Conservation (phyloP, 192 early-diverging fungal species). For the Backusella tuberculispora region DNA sequence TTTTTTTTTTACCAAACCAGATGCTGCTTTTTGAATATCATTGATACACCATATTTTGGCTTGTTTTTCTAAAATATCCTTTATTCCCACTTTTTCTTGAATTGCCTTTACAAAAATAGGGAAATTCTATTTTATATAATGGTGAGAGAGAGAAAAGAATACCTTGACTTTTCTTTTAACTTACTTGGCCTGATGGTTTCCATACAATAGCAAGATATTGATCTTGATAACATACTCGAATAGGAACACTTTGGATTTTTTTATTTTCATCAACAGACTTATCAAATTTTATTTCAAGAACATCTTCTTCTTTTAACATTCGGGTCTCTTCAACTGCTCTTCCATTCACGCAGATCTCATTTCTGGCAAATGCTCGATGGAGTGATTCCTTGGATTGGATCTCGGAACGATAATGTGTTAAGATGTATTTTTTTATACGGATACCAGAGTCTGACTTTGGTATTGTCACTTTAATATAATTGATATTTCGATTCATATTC, state of each 20-base stretch:
- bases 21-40: constrained; percentile 60
- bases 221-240: constrained; percentile 57
- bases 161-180: background rate
- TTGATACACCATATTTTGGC: constrained; percentile 44
- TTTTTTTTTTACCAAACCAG: constrained; percentile 48
- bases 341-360: constrained; percentile 61
- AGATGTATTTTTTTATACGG: constrained; percentile 12
- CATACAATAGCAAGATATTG: constrained; percentile 54
- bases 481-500: background rate
- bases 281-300: constrained; percentile 54
- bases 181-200: constrained; percentile 60
- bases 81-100: constrained; percentile 26
- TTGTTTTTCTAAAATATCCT: background rate
- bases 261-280: constrained; percentile 43
- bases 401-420: constrained; percentile 19
- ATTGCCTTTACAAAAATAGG: constrained; percentile 23
- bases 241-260: constrained; percentile 47
- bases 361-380: constrained; percentile 25
- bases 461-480: constrained; percentile 22
- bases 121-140: constrained; percentile 25
- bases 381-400: constrained; percentile 27
- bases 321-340: constrained; percentile 50
- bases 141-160: background rate
- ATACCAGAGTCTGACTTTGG: background rate
- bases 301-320: constrained; percentile 48